A percentile compares a stretch with the other conserved stretches of the same genome.
phyloP scores from a whole-genome alignment of 2,329 filamentous ascomycete genomes.

The Fusarium avenaceum region DNA sequence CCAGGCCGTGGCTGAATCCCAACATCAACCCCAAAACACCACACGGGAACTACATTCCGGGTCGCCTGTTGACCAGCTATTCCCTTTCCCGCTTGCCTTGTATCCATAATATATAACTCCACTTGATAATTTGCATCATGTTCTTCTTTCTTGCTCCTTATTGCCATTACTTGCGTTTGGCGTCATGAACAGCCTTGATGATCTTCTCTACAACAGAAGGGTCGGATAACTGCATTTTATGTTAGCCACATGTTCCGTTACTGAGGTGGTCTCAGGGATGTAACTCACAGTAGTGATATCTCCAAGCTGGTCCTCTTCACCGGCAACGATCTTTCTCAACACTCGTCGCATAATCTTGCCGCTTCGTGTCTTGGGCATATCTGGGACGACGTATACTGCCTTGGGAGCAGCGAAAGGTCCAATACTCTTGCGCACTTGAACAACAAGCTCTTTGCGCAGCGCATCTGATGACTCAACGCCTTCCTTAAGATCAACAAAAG shows the following conservation, averaged over 20 bases:
- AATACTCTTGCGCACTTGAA: conserved; percentile 97
- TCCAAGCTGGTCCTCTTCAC: conserved; percentile 96
- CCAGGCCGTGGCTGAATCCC: conserved; percentile 42
- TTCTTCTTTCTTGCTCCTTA: not conserved
- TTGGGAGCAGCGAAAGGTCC: conserved; percentile 98
- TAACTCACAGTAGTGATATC: conserved; percentile 87
- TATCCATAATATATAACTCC: conserved; percentile 50
- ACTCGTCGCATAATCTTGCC: conserved; percentile 99
- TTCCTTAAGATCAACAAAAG: conserved; percentile 94
- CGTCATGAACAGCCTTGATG: conserved; percentile 81
- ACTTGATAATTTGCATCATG: conserved; percentile 38
- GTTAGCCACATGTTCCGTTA: conserved; percentile 31
- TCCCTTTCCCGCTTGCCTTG: conserved; percentile 37
- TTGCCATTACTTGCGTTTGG: conserved; percentile 63
- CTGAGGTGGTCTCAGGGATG: no score
- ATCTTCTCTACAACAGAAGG: conserved; percentile 91
- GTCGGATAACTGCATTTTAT: conserved; percentile 78
- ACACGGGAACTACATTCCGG: conserved; percentile 34
- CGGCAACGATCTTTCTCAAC: conserved; percentile 94
- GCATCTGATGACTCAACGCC: conserved; percentile 81
- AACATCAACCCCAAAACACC: conserved; percentile 48
- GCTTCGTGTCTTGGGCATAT: conserved; percentile 95
- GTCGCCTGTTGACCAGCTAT: conserved; percentile 27
- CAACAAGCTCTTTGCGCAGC: conserved; percentile 90
- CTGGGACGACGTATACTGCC: conserved; percentile 89